Evolutionary conservation across 306 rosid species (phyloP), one percentile per base, ranked within the genome.

Genomic region (Malus asiatica): DNA sequence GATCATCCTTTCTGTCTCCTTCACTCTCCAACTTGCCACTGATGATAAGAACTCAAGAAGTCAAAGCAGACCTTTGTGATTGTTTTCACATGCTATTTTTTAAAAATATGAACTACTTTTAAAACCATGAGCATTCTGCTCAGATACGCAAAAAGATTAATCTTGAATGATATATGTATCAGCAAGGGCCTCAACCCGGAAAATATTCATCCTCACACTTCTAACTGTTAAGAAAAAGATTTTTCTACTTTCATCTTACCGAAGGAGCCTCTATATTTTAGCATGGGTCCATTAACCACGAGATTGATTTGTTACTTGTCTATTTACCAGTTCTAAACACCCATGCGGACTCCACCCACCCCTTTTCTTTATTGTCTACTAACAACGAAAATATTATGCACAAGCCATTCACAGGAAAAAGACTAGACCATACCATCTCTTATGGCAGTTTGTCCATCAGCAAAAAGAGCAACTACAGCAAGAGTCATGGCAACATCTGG

Each of bases 401-500:
- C 58, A 68, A 52, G 35, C 16, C 18, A 38, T 52, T 22, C 30
- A 51, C 60, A 48, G 75, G 35, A 20, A 61, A 78, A 78, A 8
- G 66, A 53, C 60, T 20, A 64, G 82, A 83, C 29, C 87, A 20
- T 88, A 96, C 99, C 99, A 42, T 96, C 99, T 90, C 98, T 90
- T 22, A 96, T 93, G 57, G 89, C 68, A 73, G 98, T 90, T 65
- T 96, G 88, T 32, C 99, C 98, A 72, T 96, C 78, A 2, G 98
- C 98, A 73, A 90, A 96, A 33, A 96, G 89, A 42, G 99, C 99
- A 71, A 90, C 98, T 11, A 96, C 98, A 46, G 99, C 99, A 59
- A 96, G 99, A 19, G 99, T 96, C 99, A 96, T 96, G 69, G 98
- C 99, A 90, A 96, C 99, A 89, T 96, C 99, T 9, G 99, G 99